Evolutionary conservation across 1,284 basidiomycete species (phyloP).

Genomic region (Coniferiporia sulphurascens): DNA sequence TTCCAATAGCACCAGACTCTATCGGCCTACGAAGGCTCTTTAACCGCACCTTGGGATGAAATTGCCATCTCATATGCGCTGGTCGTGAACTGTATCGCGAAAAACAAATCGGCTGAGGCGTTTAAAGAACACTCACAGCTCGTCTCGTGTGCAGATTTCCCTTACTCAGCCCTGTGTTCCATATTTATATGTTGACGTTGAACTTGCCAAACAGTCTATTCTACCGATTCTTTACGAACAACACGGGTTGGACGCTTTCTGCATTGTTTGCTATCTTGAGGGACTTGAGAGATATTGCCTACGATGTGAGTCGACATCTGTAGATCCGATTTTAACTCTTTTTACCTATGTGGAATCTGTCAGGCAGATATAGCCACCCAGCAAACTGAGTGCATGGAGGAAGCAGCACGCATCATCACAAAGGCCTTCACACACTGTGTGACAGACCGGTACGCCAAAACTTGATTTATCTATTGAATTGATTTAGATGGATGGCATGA

Average conservation of each 20-base stretch:
- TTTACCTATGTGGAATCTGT: neutral
- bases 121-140: slow-evolving; percentile 71
- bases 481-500: slow-evolving; percentile 1
- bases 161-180: neutral
- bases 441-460: slow-evolving; percentile 67
- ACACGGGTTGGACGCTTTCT: slow-evolving; percentile 79
- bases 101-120: slow-evolving; percentile 59
- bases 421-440: slow-evolving; percentile 92
- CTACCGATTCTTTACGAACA: slow-evolving; percentile 69
- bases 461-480: neutral
- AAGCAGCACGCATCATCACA: slow-evolving; percentile 85
- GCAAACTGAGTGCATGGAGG: slow-evolving; percentile 77
- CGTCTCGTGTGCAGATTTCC: slow-evolving; percentile 46
- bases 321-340: neutral
- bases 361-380: slow-evolving; percentile 68
- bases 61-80: slow-evolving; percentile 76
- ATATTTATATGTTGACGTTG: neutral
- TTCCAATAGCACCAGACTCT: slow-evolving; percentile 42
- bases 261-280: slow-evolving; percentile 74
- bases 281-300: slow-evolving; percentile 78
- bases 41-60: slow-evolving; percentile 75
- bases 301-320: slow-evolving; percentile 44
- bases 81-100: slow-evolving; percentile 62
- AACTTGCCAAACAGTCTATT: slow-evolving; percentile 47
- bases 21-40: slow-evolving; percentile 54